A percentile compares a stretch with the other conserved stretches of the same genome.
These are phyloP conservation scores for Arachis hypogaea DNA, from an alignment of 306 rosid genomes.

Conservation along the genomic window DNA sequence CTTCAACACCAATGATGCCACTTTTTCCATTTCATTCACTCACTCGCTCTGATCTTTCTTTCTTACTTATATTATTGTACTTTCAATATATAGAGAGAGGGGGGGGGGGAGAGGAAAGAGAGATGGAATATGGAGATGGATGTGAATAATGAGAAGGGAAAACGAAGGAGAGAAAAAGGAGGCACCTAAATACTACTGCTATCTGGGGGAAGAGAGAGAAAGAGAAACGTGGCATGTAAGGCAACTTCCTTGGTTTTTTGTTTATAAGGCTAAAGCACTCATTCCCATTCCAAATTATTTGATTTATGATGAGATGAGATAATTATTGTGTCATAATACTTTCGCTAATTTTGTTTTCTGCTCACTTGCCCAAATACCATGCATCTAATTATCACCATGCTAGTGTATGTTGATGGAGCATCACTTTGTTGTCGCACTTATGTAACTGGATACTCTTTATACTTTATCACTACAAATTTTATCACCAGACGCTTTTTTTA, in stretches of 20 bases:
- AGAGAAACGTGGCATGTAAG: conserved; percentile 85
- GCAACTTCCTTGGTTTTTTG: conserved; percentile 62
- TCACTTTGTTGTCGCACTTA: neutral
- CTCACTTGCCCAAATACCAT: conserved; percentile 31
- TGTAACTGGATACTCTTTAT: neutral
- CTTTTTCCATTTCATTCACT: conserved; percentile 52
- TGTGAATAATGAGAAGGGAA: conserved; percentile 28
- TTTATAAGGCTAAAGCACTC: conserved; percentile 39
- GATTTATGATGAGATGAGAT: neutral
- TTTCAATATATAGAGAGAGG: neutral
- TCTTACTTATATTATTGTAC: neutral
- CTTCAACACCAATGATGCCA: conserved; percentile 28
- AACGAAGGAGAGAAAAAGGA: conserved; percentile 48
- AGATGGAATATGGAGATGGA: neutral
- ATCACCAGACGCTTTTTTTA: too few species aligned
- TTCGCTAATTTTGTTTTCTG: conserved; percentile 31
- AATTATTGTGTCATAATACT: conserved; percentile 20
- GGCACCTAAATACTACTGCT: conserved; percentile 60
- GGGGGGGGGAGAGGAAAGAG: conserved; percentile 32
- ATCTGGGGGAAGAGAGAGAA: conserved; percentile 21
- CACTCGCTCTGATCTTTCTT: neutral
- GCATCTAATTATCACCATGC: conserved; percentile 27
- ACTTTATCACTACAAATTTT: too few species aligned
- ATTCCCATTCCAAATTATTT: conserved; percentile 34
- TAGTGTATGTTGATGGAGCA: neutral